These are phyloP conservation scores for Artemisia princeps DNA, from an alignment of 140 eudicot species.

Conservation along the genomic window DNA sequence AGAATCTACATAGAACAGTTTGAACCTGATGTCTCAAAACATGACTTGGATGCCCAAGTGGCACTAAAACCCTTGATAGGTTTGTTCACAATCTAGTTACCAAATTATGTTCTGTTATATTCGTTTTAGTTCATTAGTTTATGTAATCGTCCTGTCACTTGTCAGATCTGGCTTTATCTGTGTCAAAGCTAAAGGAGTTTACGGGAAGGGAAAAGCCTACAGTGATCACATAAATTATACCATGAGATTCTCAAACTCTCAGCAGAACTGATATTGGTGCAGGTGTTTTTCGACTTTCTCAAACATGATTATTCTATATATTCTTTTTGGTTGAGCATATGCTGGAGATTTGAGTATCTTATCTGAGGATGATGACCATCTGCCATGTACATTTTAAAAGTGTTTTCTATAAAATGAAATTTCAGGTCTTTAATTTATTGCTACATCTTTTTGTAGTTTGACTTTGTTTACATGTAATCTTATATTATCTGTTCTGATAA, in stretches of 20 bases:
- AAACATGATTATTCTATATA: constrained; percentile 11
- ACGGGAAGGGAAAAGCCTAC: constrained; percentile 95
- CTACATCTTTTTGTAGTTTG: no score
- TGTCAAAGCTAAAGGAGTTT: constrained; percentile 85
- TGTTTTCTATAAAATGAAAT: background rate
- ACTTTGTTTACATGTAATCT: no score
- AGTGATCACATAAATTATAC: constrained; percentile 62
- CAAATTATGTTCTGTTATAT: background rate
- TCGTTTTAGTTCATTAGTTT: constrained; percentile 7
- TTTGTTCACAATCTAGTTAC: constrained; percentile 20
- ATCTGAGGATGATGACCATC: constrained; percentile 11
- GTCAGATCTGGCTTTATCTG: constrained; percentile 74
- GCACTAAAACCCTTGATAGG: constrained; percentile 93
- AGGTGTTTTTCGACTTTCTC: constrained; percentile 34
- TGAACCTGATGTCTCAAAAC: constrained; percentile 89
- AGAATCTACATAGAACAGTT: constrained; percentile 86
- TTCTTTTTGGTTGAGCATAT: constrained; percentile 22
- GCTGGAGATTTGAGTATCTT: constrained; percentile 11
- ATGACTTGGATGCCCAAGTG: constrained; percentile 81
- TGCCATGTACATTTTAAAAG: constrained; percentile 18
- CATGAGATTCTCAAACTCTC: constrained; percentile 9
- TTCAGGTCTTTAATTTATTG: background rate
- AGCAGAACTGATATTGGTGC: constrained; percentile 22
- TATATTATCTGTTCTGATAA: no score
- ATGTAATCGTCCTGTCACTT: constrained; percentile 5